Evolutionary conservation across 768 basidiomycete species (phyloP).

Genomic region (Suillus fuscotomentosus): DNA sequence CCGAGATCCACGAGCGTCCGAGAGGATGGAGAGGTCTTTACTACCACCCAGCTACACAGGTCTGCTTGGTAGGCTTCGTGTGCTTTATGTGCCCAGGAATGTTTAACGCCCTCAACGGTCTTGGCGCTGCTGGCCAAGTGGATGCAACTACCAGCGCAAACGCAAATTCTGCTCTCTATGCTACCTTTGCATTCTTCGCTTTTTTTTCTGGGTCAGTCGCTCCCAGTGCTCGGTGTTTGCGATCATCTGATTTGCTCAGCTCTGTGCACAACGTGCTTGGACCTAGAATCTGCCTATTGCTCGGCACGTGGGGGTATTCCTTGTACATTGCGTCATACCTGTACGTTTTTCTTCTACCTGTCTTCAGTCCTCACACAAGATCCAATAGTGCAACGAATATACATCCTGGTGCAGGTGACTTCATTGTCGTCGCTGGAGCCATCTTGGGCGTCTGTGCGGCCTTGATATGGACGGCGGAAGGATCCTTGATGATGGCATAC

Average conservation of each 20-base stretch:
- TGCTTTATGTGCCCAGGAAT: slow-evolving; percentile 62
- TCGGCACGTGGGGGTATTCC: slow-evolving; percentile 76
- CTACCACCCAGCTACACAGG: slow-evolving; percentile 45
- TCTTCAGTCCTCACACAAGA: background rate
- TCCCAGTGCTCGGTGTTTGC: background rate
- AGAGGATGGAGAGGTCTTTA: slow-evolving; percentile 55
- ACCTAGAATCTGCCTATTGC: slow-evolving; percentile 64
- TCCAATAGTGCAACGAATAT: slow-evolving; percentile 64
- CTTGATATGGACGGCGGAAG: slow-evolving; percentile 82
- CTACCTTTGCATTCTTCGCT: slow-evolving; percentile 57
- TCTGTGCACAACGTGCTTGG: slow-evolving; percentile 82
- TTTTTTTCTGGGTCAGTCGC: slow-evolving; percentile 69
- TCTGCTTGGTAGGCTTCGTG: slow-evolving; percentile 66
- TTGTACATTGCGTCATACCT: slow-evolving; percentile 74
- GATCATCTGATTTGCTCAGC: slow-evolving; percentile 31
- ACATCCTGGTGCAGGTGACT: slow-evolving; percentile 55
- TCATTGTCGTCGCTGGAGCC: slow-evolving; percentile 71
- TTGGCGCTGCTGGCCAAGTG: slow-evolving; percentile 78
- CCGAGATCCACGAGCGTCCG: slow-evolving; percentile 44
- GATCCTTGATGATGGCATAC: slow-evolving; percentile 82
- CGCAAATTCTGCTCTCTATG: slow-evolving; percentile 66
- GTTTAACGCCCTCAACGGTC: slow-evolving; percentile 77
- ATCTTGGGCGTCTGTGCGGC: slow-evolving; percentile 71
- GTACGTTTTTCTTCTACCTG: slow-evolving; percentile 38
- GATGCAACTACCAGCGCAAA: slow-evolving; percentile 67